These are phyloP conservation scores for Rhodotorula paludigena DNA, from an alignment of 768 basidiomycete genomes.

Conservation along the genomic window DNA sequence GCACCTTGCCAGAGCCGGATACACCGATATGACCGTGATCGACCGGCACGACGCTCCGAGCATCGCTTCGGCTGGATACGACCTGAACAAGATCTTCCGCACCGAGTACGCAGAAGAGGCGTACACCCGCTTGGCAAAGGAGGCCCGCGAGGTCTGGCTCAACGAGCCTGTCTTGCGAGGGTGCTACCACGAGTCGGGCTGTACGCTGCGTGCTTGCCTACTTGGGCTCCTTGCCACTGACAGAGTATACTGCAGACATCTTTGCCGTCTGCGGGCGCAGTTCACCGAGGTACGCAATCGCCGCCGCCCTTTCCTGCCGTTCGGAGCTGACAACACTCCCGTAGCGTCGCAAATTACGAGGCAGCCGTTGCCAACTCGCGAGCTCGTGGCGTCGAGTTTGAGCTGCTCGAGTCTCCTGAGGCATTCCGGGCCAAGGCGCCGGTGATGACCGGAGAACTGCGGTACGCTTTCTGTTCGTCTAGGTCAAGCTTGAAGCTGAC, in stretches of 20 bases:
- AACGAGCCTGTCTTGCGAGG: slow-evolving; percentile 5
- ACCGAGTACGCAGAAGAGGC: slow-evolving; percentile 4
- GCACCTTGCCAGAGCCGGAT: slow-evolving; percentile 50
- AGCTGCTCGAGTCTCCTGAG: slow-evolving; percentile 2
- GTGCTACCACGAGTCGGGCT: slow-evolving; percentile 20
- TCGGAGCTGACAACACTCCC: not conserved
- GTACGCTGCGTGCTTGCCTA: not conserved
- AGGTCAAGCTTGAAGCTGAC: not conserved
- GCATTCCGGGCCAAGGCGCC: slow-evolving; percentile 16
- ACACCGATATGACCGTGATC: slow-evolving; percentile 48
- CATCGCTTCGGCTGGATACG: slow-evolving; percentile 16
- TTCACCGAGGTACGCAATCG: not conserved
- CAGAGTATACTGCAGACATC: not conserved
- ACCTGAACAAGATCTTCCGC: slow-evolving; percentile 24
- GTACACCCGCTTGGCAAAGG: slow-evolving; percentile 6
- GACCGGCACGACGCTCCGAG: slow-evolving; percentile 17
- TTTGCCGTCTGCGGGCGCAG: slow-evolving; percentile 21
- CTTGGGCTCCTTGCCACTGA: not conserved
- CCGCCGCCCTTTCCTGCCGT: not conserved
- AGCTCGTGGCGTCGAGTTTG: slow-evolving; percentile 4
- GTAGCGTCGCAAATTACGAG: slow-evolving; percentile 17
- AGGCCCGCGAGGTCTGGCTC: slow-evolving; percentile 23
- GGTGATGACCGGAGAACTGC: slow-evolving; percentile 11
- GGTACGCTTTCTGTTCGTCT: not conserved
- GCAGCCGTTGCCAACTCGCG: slow-evolving; percentile 21